Percentiles rank a stretch among this genome's conserved stretches.
Evolutionary conservation across 2,329 filamentous ascomycete genomes (phyloP).

Genomic region (Fusarium sp.): DNA sequence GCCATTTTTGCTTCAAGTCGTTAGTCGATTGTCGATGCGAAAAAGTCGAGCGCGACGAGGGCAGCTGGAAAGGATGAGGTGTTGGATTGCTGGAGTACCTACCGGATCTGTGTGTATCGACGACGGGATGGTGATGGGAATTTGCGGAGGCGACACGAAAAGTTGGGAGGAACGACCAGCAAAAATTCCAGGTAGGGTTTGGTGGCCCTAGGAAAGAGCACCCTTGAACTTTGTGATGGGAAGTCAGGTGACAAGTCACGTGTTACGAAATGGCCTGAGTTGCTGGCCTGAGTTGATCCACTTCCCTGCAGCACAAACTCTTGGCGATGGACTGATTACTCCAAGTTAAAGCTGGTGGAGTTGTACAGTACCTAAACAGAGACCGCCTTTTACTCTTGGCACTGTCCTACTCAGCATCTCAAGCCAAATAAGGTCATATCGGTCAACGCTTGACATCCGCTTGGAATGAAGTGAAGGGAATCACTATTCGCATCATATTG

Average conservation of each 20-base stretch:
- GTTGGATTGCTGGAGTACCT: constrained; percentile 53
- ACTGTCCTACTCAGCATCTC: constrained; percentile 17
- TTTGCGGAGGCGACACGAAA: constrained; percentile 51
- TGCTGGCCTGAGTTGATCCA: not conserved
- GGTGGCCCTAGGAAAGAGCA: constrained; percentile 54
- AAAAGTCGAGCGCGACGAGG: constrained; percentile 30
- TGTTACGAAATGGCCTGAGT: not conserved
- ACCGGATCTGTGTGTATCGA: constrained; percentile 66
- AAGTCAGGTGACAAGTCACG: constrained; percentile 35
- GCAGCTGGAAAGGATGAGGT: constrained; percentile 15
- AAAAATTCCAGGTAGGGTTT: constrained; percentile 61
- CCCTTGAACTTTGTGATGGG: constrained; percentile 13
- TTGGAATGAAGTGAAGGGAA: constrained; percentile 12
- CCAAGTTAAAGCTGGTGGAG: constrained; percentile 1
- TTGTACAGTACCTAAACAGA: constrained; percentile 1
- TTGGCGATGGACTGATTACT: constrained; percentile 35
- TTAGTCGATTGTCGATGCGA: constrained; percentile 50
- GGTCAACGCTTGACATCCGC: constrained; percentile 13
- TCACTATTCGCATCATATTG: not conserved
- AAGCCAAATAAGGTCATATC: constrained; percentile 7
- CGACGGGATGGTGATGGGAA: constrained; percentile 56
- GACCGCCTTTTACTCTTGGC: not conserved
- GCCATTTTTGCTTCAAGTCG: constrained; percentile 82
- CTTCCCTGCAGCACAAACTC: constrained; percentile 6
- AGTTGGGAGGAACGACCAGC: constrained; percentile 48